Evolutionary conservation across 768 basidiomycete species (phyloP).

Genomic region (Xerocomus spinulosus): DNA sequence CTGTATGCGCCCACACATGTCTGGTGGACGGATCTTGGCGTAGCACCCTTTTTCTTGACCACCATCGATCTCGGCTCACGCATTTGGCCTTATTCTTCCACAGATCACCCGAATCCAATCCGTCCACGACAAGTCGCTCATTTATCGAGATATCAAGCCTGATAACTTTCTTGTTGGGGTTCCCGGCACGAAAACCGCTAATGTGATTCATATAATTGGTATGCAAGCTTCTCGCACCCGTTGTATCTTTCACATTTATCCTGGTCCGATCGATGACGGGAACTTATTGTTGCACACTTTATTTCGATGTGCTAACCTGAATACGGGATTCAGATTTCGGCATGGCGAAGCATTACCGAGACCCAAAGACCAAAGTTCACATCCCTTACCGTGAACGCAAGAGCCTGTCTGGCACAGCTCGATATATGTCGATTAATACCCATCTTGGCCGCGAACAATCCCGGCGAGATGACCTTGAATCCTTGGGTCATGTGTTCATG

Average conservation of each 20-base stretch:
- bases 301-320: constrained; percentile 8
- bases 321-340: constrained; percentile 70
- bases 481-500: constrained; percentile 98
- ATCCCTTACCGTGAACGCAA: constrained; percentile 99
- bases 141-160: constrained; percentile 98
- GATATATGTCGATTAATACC: constrained; percentile 99
- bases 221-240: constrained; percentile 26
- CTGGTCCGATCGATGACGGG: background rate
- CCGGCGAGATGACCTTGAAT: constrained; percentile 93
- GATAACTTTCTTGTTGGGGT: constrained; percentile 99
- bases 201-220: constrained; percentile 85
- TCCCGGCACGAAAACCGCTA: constrained; percentile 85
- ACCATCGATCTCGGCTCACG: background rate
- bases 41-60: background rate
- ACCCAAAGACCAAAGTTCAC: constrained; percentile 95
- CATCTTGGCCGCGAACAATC: constrained; percentile 95
- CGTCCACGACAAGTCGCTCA: constrained; percentile 97
- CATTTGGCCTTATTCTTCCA: background rate
- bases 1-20: background rate
- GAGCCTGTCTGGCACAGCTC: constrained; percentile 91
- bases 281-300: background rate
- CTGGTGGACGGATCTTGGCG: background rate
- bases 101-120: constrained; percentile 95
- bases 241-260: constrained; percentile 1
- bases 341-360: constrained; percentile 99